Conservation (phyloP, 352 stramenopile species). For the Phytophthora ohioensis region DNA sequence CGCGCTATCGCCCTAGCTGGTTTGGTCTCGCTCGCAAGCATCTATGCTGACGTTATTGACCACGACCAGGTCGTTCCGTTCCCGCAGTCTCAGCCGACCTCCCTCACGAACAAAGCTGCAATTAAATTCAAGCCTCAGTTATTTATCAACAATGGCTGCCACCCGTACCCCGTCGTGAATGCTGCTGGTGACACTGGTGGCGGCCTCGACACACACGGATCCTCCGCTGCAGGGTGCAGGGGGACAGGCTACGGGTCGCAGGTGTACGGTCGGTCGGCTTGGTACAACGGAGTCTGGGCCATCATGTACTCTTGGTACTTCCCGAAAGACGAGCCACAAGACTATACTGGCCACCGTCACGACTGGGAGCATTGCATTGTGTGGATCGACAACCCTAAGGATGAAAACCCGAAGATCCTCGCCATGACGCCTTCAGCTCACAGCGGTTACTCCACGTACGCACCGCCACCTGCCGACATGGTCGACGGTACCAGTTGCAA, state of each 20-base stretch:
- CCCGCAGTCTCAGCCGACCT: not conserved
- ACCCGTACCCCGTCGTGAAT: constrained; percentile 48
- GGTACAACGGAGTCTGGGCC: constrained; percentile 32
- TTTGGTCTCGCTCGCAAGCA: not conserved
- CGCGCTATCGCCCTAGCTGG: not conserved
- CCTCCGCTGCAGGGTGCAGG: constrained; percentile 30
- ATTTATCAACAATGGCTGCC: constrained; percentile 42
- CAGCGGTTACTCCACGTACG: constrained; percentile 38
- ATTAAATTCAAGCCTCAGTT: constrained; percentile 38
- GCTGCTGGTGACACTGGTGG: constrained; percentile 36
- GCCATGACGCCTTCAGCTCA: constrained; percentile 33
- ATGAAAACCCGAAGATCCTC: constrained; percentile 21
- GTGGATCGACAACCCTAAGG: constrained; percentile 31
- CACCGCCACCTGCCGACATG: constrained; percentile 22
- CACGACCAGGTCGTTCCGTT: constrained; percentile 28
- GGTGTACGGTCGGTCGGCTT: constrained; percentile 27
- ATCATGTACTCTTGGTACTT: constrained; percentile 56
- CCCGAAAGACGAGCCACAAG: constrained; percentile 43
- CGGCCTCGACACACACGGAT: constrained; percentile 32
- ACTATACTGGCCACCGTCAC: constrained; percentile 33
- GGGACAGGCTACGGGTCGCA: constrained; percentile 34
- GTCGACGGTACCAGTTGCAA: constrained; percentile 32
- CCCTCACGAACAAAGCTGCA: constrained; percentile 3
- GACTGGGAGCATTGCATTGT: constrained; percentile 49
- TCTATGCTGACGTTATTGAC: constrained; percentile 3